Evolutionary conservation across 2,329 filamentous ascomycete genomes (phyloP), one percentile per base, ranked within the genome.

Genomic region (Sporothrix mexicana): DNA sequence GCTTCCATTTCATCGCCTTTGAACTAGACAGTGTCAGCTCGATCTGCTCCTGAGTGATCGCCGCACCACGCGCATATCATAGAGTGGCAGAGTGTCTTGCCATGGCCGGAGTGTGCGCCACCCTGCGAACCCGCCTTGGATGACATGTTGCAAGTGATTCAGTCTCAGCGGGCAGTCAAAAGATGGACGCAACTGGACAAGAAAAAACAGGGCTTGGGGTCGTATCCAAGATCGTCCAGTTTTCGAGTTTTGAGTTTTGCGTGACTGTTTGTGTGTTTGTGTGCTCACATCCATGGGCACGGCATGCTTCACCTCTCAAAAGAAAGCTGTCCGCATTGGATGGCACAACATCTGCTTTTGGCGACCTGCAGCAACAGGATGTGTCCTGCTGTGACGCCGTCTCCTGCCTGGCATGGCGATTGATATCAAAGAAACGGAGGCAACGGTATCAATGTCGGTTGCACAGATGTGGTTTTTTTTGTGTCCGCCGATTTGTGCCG

Each of bases 341-440:
- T 36, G 57, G 6, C 36, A 62, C 57, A 17, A 43, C 57, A 17
- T 47, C 61, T 66, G 41, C 41, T 25, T 66, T 47, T 47, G 61
- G 61, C 61, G 43, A 47, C 36, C 61, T 66, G 61, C 61, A 66
- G 61, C 30, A 20, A 62, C 41, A 47, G 43, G 25, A 23, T 45
- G 43, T n/a, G 36, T 13, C 59, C 30, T 45, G 2, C 9, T 45
- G 36, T 45, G n/a, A 45, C 17, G 59, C 12, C 45, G 36, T 5
- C 30, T 36, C 30, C 2, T 36, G 30, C 30, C 30, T 36, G 30
- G 30, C 30, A 4, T 7, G 30, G 59, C 23, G 43, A 45, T n/a
- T 36, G 59, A 62, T 17, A 62, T 36, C 36, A 62, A 43, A 13
- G 15, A 66, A 25, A 45, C 7, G 43, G 20, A 47, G 30, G 30